A percentile compares a stretch with the other conserved stretches of the same genome.
Evolutionary conservation across 2,329 filamentous ascomycete genomes (phyloP).

Genomic region (Cytospora piceicola): DNA sequence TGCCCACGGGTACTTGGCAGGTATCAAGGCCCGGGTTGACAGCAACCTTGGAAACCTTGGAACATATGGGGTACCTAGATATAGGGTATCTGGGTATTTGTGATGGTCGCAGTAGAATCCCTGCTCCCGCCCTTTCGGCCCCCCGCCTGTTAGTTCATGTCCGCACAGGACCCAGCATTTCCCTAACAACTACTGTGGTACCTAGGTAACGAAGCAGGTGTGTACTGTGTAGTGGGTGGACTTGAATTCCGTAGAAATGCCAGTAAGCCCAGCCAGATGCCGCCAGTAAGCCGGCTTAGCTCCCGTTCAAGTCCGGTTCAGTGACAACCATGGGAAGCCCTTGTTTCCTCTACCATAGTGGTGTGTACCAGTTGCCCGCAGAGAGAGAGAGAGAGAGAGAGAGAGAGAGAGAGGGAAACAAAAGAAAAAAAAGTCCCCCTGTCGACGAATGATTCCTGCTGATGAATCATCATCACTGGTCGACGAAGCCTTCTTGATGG

Average conservation of each 20-base stretch:
- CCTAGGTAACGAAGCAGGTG: too few relatives aligned
- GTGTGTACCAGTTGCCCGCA: not conserved
- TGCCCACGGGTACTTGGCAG: too few relatives aligned
- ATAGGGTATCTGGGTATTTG: too few relatives aligned
- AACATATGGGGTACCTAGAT: too few relatives aligned
- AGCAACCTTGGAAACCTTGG: too few relatives aligned
- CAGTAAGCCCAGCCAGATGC: not conserved
- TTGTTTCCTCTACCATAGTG: not conserved
- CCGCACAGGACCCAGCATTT: not conserved
- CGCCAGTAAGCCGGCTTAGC: too few relatives aligned
- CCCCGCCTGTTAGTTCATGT: slow-evolving; percentile 18
- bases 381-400: not conserved
- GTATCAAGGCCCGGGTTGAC: too few relatives aligned
- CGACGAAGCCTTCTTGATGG: not conserved
- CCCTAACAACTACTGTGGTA: not conserved
- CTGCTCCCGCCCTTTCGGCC: slow-evolving; percentile 16
- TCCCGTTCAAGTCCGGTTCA: not conserved
- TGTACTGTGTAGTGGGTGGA: too few relatives aligned
- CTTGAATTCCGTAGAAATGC: not conserved
- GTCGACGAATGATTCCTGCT: not conserved
- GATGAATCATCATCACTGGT: not conserved
- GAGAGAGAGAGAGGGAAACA: not conserved
- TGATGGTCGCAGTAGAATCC: not conserved
- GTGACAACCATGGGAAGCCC: not conserved
- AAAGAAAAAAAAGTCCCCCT: not conserved